Conservation (phyloP, 2,329 filamentous ascomycete genomes). For the Xylariaceae sp. region DNA sequence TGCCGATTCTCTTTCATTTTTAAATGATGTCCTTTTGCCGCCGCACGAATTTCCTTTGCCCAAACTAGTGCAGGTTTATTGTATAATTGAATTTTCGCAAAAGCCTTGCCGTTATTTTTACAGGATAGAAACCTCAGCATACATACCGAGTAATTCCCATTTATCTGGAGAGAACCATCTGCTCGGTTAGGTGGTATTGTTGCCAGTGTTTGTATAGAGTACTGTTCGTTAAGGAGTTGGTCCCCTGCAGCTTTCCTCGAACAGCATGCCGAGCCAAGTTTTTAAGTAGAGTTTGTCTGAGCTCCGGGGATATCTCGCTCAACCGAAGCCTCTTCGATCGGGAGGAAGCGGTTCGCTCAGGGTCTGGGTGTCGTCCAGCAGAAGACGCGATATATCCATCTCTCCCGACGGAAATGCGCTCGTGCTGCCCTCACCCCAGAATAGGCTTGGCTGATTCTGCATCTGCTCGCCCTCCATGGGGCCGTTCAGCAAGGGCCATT, state of each 20-base stretch:
- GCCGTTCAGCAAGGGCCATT: conserved; percentile 36
- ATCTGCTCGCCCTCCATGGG: conserved; percentile 32
- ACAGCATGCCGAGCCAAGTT: neutral
- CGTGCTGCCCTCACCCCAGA: conserved; percentile 40
- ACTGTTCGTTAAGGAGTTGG: neutral
- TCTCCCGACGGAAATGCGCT: conserved; percentile 42
- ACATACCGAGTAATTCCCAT: conserved; percentile 3
- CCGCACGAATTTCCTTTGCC: neutral
- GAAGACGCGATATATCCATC: conserved; percentile 57
- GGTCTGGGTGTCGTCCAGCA: conserved; percentile 48
- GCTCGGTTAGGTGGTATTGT: neutral
- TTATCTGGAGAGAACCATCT: neutral
- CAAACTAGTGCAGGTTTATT: neutral
- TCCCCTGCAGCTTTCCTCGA: neutral
- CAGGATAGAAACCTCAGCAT: conserved; percentile 8
- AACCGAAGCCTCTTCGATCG: conserved; percentile 30
- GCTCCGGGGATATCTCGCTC: conserved; percentile 6
- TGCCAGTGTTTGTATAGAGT: neutral
- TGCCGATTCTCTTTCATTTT: neutral
- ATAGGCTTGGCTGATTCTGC: conserved; percentile 36
- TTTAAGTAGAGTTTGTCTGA: neutral
- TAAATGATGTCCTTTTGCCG: conserved; percentile 3
- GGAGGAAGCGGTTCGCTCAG: conserved; percentile 21
- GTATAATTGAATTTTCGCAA: too few relatives aligned
- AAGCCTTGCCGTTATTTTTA: neutral